These are phyloP conservation scores for Candida boidinii DNA, from an alignment of 805 yeast genomes.

Conservation along the genomic window DNA sequence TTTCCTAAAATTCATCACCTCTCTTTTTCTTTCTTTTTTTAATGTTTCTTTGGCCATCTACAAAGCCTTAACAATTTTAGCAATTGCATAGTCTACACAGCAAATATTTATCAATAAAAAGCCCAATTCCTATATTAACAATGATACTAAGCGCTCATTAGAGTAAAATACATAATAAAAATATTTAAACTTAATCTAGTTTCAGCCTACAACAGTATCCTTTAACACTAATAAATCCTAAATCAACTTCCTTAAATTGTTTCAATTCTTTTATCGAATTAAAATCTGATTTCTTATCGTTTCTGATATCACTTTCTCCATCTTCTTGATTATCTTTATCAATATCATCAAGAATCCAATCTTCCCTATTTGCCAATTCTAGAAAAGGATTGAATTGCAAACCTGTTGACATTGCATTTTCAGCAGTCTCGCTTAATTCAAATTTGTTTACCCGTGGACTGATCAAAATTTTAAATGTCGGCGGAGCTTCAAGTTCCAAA, in stretches of 20 bases:
- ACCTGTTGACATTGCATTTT: not conserved
- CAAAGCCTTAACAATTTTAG: no score
- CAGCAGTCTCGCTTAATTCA: not conserved
- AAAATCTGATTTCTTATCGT: not conserved
- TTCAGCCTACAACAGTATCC: no score
- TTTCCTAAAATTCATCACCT: no score
- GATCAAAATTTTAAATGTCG: constrained; percentile 15
- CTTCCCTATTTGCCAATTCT: constrained; percentile 7
- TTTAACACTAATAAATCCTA: constrained; percentile 18
- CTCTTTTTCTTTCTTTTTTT: no score
- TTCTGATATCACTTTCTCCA: no score
- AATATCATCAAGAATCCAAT: constrained; percentile 17
- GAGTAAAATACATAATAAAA: no score
- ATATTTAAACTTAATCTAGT: no score
- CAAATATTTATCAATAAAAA: no score
- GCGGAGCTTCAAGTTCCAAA: not conserved
- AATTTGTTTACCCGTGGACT: constrained; percentile 8
- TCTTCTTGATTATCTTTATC: constrained; percentile 1
- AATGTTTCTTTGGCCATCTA: no score
- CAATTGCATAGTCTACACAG: no score
- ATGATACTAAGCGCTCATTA: no score
- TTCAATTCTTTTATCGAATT: not conserved
- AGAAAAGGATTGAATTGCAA: constrained; percentile 7
- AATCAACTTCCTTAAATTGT: constrained; percentile 8
- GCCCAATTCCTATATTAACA: no score